Base-by-base conservation (phyloP, 2,329 filamentous ascomycete genomes). In the Talaromyces sp. region DNA sequence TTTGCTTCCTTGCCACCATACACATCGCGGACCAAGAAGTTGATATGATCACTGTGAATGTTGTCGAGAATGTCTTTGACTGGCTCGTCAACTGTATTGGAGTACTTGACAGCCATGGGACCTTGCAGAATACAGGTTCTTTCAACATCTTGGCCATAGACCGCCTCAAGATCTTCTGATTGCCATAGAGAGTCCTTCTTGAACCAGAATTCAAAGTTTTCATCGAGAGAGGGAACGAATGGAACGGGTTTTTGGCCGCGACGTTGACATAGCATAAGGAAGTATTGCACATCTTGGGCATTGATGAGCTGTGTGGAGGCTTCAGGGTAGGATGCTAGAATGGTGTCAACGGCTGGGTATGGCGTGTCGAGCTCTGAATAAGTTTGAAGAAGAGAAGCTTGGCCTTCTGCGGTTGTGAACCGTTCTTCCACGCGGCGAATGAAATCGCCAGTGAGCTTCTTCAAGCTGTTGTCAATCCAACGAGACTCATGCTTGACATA, bases 101-200 rank as follows among this genome's bases (percentile, higher is more conserved):
- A 96, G 79, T 92, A 98, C 77, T 89, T 94, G 70, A 87, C 95
- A 60, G 95, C 90, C 79, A 93, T 92, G 5, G 95, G 95, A 18
- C 95, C 96, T 76, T 99, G 95, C 42, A 99, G 82, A 73, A 99
- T 97, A 81, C 93, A 97, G 52, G 93, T 96, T 73, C 96, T 87
- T 66, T 92, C 93, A 63, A 99, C 95, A 73, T 99, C 96, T 78
- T 98, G 95, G 68, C 85, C 94, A 64, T 97, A 93, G 62, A 99
- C 93, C 59, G 95, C 95, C 71, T 96, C 94, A 10, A 99, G 83
- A 72, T 99, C 95, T 78, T 99, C 95, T 0, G 95, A 98, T 79
- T 99, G 95, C 95, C 95, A 99, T 7, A 99, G 85, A 1, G 95
- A 99, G 76, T 99, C 95, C 82, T 99, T 99, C 87, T 99, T 99